Evolutionary conservation across 2,329 filamentous ascomycete species (phyloP), one percentile per base, ranked within the genome.

Genomic region (Xylariaceae sp.): DNA sequence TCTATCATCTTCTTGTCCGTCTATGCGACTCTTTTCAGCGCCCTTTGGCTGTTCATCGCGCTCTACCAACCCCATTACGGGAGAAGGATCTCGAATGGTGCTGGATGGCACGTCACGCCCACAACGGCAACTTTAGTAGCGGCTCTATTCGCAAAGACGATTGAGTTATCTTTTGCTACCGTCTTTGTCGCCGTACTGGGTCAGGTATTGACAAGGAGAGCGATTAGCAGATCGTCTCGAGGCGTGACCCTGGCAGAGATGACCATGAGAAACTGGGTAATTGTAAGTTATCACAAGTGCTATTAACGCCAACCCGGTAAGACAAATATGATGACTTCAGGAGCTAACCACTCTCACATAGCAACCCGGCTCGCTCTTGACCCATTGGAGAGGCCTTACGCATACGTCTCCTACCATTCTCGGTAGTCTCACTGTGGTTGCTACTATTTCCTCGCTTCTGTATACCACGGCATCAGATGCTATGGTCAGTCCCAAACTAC

Each of bases 381-480:
- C 87, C 0, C 85, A 90, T 65, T 88, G 80, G 72, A 80, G 87
- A 62, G 82, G 82, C 3, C 75, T 92, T 1, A 80, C 81, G 4
- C 86, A 88, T 60, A 86, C 87, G 0, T 86, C 79, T 0, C 64
- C 82, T 1, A 88, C 86, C 0, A 65, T 89, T 0, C 74, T 92
- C 1, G 90, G 89, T 0, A 69, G 80, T 1, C 67, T 91, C 2
- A 83, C 87, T 0, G 71, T 93, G 11, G 74, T 83, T 1, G 86
- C 87, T 1, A 85, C 88, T 0, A 61, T 91, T 1, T 77, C 85
- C 1, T 83, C 86, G 0, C 85, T 88, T 67, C 79, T 93, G 4
- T 94, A 92, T 69, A 90, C 88, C 0, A 88, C 88, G 1, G 89
- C 89, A 0, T 88, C 88, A 0, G 87, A 90, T 63, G 86, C 88